Conservation (phyloP, 179 eudicot species). For the Drosera spatulata region DNA sequence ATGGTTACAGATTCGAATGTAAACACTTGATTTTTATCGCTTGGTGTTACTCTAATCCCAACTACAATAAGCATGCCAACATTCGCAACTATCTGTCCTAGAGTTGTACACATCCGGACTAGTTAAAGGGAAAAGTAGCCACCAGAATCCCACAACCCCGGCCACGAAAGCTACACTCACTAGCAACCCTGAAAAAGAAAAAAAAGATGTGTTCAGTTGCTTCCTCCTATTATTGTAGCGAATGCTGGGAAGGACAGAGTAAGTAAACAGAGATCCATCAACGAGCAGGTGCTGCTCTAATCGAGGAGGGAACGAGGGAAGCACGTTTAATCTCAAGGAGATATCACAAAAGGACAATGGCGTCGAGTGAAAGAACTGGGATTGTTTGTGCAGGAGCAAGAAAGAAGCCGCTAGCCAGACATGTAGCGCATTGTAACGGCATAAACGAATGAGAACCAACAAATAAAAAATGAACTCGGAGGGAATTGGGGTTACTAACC, state of each 20-base stretch:
- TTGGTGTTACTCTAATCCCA: conserved; percentile 24
- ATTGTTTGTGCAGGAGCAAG: too few species aligned
- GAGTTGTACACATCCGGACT: conserved; percentile 44
- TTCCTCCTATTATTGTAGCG: background rate
- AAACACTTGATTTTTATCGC: too few species aligned
- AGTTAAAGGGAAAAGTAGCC: conserved; percentile 58
- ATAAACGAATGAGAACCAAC: background rate
- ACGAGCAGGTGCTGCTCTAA: too few species aligned
- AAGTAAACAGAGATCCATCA: background rate
- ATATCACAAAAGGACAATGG: background rate
- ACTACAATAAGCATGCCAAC: conserved; percentile 77
- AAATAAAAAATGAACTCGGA: background rate
- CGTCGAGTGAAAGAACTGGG: too few species aligned
- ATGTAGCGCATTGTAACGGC: background rate
- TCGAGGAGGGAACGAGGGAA: too few species aligned
- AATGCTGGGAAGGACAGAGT: background rate
- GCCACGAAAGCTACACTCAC: conserved; percentile 39
- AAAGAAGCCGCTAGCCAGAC: too few species aligned
- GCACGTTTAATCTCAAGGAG: background rate
- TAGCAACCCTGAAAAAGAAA: conserved; percentile 31
- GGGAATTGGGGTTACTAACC: conserved; percentile 24
- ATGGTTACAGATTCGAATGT: too few species aligned
- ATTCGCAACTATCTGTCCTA: conserved; percentile 44
- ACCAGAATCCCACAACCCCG: conserved; percentile 41
- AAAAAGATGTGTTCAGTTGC: background rate